Base-by-base conservation (phyloP, 352 stramenopile genomes). In the Phytophthora europaea region DNA sequence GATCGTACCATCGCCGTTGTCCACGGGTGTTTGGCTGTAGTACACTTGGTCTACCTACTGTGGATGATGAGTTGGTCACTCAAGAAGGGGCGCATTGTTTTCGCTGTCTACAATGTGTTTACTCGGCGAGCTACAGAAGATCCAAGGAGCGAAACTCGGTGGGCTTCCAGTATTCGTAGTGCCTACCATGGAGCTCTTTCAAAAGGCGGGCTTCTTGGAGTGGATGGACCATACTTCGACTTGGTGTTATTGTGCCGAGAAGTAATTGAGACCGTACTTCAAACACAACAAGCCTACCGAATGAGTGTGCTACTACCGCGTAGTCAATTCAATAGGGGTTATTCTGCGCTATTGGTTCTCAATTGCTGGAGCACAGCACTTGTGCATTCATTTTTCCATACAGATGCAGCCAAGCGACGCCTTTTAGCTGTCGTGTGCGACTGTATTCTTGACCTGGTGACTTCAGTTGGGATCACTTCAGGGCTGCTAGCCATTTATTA, bases 301-400 rank as follows among this genome's bases (percentile, higher is more conserved):
- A 76, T 76, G 63, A 76, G 69, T 40, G 5, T 38, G 13, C 15
- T 76, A n/a, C 52, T 76, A 16, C 63, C 69, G 34, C 56, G 48
- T 10, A 53, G 28, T 15, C 36, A 50, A 31, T 48, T 76, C 31
- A 76, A 72, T 20, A 31, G 58, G 13, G 47, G 82, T 15, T 79
- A 71, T 31, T 48, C 52, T 18, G 56, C 53, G 4, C 33, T 75
- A 20, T 58, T 84, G 26, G 50, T 65, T 4, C 6, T 71, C 60
- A 80, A 72, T 53, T 86, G 76, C 40, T 81, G 70, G 73, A 65
- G 54, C 23, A 82, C 74, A 8, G 66, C 74, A 4, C 20, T 72
- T 2, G 50, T 76, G 6, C 61, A 65, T 20, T 50, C 58, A 9
- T 22, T 76, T 18, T 67, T 53, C 34, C 47, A 26, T 2, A 31